Percentiles rank a stretch among this genome's conserved stretches.
These are phyloP conservation scores for Orbilia ellipsospora DNA, from an alignment of 2,329 filamentous ascomycete genomes.

Conservation along the genomic window DNA sequence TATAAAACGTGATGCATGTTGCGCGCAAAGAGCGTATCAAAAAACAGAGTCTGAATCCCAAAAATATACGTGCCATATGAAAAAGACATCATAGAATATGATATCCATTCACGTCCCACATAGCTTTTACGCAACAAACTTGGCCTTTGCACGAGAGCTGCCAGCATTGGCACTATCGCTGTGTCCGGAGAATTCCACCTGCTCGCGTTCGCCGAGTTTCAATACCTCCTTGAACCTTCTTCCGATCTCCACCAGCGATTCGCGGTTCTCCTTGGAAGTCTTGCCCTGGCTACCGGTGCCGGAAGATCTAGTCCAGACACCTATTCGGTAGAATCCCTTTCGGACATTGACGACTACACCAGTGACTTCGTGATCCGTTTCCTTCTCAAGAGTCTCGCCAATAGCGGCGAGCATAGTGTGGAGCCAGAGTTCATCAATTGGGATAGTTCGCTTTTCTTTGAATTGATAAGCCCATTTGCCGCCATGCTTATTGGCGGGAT, in stretches of 20 bases:
- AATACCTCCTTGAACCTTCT: constrained; percentile 92
- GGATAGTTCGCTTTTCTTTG: constrained; percentile 91
- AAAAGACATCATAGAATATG: constrained; percentile 20
- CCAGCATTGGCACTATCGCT: constrained; percentile 92
- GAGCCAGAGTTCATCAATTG: constrained; percentile 95
- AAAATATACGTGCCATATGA: constrained; percentile 3
- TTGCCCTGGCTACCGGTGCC: constrained; percentile 84
- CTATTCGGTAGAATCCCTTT: constrained; percentile 97
- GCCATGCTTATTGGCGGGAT: constrained; percentile 97
- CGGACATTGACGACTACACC: constrained; percentile 98
- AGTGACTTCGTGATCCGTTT: constrained; percentile 94
- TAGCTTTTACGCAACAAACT: constrained; percentile 78
- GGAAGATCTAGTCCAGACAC: constrained; percentile 95
- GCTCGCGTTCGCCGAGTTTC: constrained; percentile 78
- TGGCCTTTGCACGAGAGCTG: constrained; percentile 94
- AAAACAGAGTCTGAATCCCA: constrained; percentile 5
- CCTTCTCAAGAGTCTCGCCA: constrained; percentile 95
- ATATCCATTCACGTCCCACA: constrained; percentile 3
- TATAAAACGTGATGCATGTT: constrained; percentile 24
- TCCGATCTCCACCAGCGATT: constrained; percentile 85
- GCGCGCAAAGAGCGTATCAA: constrained; percentile 36
- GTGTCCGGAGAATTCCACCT: constrained; percentile 95
- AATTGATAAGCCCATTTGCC: constrained; percentile 99
- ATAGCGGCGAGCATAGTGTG: constrained; percentile 97
- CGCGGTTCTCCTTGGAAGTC: constrained; percentile 81